Conservation (phyloP, 225 moss, liverwort and hornwort species). For the Sphagnum tenellum region DNA sequence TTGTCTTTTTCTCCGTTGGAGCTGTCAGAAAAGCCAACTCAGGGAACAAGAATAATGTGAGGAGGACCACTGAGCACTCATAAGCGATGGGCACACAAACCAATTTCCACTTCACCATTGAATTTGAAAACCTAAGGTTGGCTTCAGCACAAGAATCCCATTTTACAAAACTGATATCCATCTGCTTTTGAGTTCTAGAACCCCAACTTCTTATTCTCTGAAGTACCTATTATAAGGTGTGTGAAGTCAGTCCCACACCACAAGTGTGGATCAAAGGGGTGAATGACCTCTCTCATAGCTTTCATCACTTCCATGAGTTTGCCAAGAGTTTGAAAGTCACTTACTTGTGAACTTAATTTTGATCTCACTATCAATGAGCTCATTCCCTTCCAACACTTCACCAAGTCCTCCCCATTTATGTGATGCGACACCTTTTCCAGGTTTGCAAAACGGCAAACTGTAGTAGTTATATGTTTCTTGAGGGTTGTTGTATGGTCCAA, state of each 20-base stretch:
- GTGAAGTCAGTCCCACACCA: too few species aligned
- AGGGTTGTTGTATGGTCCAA: constrained; percentile 95
- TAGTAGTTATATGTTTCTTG: constrained; percentile 99
- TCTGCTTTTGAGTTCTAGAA: too few species aligned
- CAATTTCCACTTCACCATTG: neutral
- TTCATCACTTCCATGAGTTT: too few species aligned
- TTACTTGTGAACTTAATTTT: constrained; percentile 82
- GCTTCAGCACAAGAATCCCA: too few species aligned
- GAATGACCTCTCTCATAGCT: too few species aligned
- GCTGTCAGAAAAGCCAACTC: constrained; percentile 21
- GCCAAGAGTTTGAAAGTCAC: constrained; percentile 1
- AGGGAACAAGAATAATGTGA: too few species aligned
- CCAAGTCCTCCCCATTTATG: constrained; percentile 99
- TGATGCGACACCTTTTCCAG: constrained; percentile 41
- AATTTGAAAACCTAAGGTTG: too few species aligned
- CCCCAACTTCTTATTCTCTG: too few species aligned
- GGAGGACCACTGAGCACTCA: too few species aligned
- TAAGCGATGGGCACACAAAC: neutral
- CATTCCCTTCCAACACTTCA: constrained; percentile 96
- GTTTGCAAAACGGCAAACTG: constrained; percentile 88
- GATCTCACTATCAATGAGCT: constrained; percentile 91
- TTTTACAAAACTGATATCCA: too few species aligned
- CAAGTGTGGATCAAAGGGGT: too few species aligned
- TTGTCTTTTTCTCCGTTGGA: constrained; percentile 52
- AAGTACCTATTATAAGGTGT: too few species aligned